phyloP scores from a whole-genome alignment of 2,329 filamentous ascomycete species.

The Aspergillus fructus region DNA sequence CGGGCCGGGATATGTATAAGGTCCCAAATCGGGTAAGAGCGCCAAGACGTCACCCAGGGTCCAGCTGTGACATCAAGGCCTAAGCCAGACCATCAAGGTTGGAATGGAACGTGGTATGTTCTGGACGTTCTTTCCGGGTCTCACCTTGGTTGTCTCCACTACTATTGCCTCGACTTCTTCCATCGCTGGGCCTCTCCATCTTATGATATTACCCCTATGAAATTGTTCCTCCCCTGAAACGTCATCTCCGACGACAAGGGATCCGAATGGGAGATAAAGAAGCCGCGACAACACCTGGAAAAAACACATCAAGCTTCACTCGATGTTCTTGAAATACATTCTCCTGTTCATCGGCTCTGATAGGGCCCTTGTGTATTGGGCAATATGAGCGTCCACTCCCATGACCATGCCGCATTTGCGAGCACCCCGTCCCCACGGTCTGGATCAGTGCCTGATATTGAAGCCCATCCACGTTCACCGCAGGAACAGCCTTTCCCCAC shows the following conservation, averaged over 20 bases:
- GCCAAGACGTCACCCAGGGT: not conserved
- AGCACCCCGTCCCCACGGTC: slow-evolving; percentile 17
- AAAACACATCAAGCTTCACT: not conserved
- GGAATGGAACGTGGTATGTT: not conserved
- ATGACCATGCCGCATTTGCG: slow-evolving; percentile 31
- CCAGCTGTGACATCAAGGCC: not conserved
- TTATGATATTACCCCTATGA: not conserved
- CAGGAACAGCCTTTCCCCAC: slow-evolving; percentile 19
- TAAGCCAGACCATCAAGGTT: not conserved
- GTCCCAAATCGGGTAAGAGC: not conserved
- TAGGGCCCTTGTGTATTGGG: not conserved
- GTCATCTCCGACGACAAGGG: not conserved
- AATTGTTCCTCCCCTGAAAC: not conserved
- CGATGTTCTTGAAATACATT: not conserved
- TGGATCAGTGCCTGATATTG: slow-evolving; percentile 32
- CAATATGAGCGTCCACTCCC: slow-evolving; percentile 34
- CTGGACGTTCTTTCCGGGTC: no score
- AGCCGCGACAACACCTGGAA: no score
- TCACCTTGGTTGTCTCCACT: not conserved
- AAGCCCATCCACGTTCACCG: slow-evolving; percentile 32
- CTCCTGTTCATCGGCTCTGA: not conserved
- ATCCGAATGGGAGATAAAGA: not conserved
- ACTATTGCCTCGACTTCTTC: not conserved
- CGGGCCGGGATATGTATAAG: not conserved
- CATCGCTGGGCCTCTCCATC: not conserved